A percentile compares a stretch with the other conserved stretches of the same genome.
These are phyloP conservation scores for Aureobasidium sp. DNA, from an alignment of 2,329 filamentous ascomycete species.

Conservation along the genomic window DNA sequence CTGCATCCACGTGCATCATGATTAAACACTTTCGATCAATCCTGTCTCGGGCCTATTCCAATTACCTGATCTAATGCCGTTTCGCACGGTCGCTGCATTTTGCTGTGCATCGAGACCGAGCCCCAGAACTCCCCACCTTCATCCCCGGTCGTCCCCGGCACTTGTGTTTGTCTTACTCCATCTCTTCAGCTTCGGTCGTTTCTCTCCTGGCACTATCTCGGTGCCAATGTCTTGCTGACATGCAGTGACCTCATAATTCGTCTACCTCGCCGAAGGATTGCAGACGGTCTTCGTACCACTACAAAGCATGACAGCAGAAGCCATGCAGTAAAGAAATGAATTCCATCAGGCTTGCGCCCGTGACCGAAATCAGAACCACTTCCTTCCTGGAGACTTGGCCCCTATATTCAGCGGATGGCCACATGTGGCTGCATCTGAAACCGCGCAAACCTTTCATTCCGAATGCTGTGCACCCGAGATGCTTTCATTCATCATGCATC, in stretches of 20 bases:
- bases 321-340: neutral
- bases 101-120: neutral
- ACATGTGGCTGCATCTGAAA: neutral
- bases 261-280: neutral
- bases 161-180: conserved; percentile 8
- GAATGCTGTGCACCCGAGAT: neutral
- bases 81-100: neutral
- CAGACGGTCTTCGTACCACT: neutral
- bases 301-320: neutral
- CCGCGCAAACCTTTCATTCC: no score
- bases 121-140: conserved; percentile 1
- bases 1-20: conserved; percentile 5
- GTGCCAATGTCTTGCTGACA: conserved; percentile 1
- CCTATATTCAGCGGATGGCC: neutral
- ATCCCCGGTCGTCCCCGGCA: conserved; percentile 6
- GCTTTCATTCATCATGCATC: neutral
- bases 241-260: neutral
- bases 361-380: neutral
- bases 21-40: neutral
- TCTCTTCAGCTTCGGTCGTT: neutral
- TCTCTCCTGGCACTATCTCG: neutral
- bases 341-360: neutral
- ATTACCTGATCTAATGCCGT: neutral
- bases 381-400: neutral
- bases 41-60: conserved; percentile 1